These are phyloP conservation scores for Xylariales sp. DNA, from an alignment of 2,329 filamentous ascomycete species.

Conservation along the genomic window DNA sequence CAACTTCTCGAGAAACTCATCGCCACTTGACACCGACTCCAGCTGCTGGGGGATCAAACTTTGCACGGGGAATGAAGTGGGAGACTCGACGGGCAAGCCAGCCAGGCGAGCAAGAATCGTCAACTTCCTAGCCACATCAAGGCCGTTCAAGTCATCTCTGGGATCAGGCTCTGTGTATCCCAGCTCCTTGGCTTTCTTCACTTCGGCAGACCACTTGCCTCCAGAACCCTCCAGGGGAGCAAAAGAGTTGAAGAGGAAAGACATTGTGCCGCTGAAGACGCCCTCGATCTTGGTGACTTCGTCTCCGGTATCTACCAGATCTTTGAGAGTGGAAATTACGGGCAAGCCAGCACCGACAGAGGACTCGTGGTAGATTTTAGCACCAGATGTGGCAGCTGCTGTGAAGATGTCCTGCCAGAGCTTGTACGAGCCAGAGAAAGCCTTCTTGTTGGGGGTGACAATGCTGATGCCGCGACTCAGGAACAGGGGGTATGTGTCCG, in stretches of 20 bases:
- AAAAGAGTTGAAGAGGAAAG: slow-evolving; percentile 97
- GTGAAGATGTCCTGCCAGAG: slow-evolving; percentile 87
- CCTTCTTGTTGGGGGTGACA: slow-evolving; percentile 98
- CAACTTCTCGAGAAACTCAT: slow-evolving; percentile 80
- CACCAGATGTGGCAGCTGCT: slow-evolving; percentile 64
- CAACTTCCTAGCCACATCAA: slow-evolving; percentile 91
- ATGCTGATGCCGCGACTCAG: slow-evolving; percentile 80
- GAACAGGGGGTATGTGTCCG: slow-evolving; percentile 76
- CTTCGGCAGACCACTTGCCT: slow-evolving; percentile 86
- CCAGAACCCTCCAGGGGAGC: slow-evolving; percentile 72
- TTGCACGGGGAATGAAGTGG: slow-evolving; percentile 88
- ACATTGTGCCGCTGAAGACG: slow-evolving; percentile 96
- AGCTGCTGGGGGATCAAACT: slow-evolving; percentile 87
- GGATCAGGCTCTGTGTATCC: slow-evolving; percentile 92
- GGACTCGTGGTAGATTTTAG: slow-evolving; percentile 91
- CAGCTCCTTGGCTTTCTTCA: slow-evolving; percentile 84
- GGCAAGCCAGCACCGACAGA: slow-evolving; percentile 91
- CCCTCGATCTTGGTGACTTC: slow-evolving; percentile 90
- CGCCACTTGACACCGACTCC: slow-evolving; percentile 69
- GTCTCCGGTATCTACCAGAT: slow-evolving; percentile 92
- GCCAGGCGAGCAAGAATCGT: slow-evolving; percentile 88
- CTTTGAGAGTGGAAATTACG: slow-evolving; percentile 87
- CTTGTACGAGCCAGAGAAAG: slow-evolving; percentile 76
- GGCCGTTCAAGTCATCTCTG: slow-evolving; percentile 78
- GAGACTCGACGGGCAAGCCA: slow-evolving; percentile 75